Evolutionary conservation across 2,329 filamentous ascomycete species (phyloP).

Genomic region (Exutisphaerella laricina): DNA sequence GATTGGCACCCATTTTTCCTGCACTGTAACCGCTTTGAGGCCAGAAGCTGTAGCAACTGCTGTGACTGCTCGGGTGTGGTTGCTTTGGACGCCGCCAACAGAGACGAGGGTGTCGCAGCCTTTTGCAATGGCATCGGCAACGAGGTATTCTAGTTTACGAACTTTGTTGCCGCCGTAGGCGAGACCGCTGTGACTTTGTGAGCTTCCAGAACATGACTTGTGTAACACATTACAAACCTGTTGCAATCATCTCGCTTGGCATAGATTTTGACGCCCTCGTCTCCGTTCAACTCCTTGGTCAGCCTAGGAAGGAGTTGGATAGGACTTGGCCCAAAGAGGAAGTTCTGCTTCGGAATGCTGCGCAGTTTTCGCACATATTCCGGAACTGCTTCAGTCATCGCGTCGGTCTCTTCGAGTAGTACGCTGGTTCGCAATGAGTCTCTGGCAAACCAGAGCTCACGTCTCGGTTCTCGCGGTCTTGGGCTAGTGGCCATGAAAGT

Average conservation of each 20-base stretch:
- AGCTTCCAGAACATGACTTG: constrained; percentile 41
- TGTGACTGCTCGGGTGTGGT: constrained; percentile 36
- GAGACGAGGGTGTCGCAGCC: constrained; percentile 33
- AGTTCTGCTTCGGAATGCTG: constrained; percentile 53
- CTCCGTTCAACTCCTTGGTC: constrained; percentile 49
- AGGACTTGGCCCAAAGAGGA: constrained; percentile 63
- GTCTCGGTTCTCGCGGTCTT: background rate
- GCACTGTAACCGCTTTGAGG: constrained; percentile 29
- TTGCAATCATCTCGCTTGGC: constrained; percentile 65
- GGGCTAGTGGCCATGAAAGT: background rate
- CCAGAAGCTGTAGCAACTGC: constrained; percentile 33
- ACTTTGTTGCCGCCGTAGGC: constrained; percentile 38
- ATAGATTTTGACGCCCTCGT: constrained; percentile 57
- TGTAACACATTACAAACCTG: background rate
- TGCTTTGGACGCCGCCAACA: constrained; percentile 35
- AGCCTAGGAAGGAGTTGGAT: constrained; percentile 63
- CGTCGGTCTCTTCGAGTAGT: background rate
- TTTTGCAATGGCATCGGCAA: constrained; percentile 31
- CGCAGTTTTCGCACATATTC: constrained; percentile 21
- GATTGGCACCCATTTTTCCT: constrained; percentile 32
- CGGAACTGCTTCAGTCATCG: constrained; percentile 8
- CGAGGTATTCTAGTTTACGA: constrained; percentile 37
- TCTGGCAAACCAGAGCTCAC: constrained; percentile 1
- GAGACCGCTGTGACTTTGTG: constrained; percentile 26
- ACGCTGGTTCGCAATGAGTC: constrained; percentile 1